Evolutionary conservation across 176 grass and related monocot species (phyloP).

Genomic region (Puya raimondii): DNA sequence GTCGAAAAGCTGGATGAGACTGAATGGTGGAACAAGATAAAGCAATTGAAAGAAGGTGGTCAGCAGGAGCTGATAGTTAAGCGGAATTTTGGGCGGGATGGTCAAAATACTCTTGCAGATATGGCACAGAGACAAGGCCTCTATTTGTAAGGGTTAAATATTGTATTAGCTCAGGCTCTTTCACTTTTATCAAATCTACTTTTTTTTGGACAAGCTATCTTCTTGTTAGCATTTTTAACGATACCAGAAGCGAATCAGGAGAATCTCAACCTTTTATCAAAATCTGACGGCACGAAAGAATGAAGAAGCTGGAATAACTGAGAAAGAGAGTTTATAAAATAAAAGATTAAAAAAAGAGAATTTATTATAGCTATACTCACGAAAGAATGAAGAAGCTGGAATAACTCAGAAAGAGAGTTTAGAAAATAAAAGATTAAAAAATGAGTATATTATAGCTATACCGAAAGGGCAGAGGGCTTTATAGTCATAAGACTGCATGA

Average conservation of each 20-base stretch:
- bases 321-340: no score
- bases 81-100: slow-evolving; percentile 79
- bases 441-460: no score
- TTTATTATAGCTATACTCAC: no score
- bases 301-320: no score
- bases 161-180: slow-evolving; percentile 7
- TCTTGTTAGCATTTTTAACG: not conserved
- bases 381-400: no score
- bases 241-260: no score
- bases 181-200: slow-evolving; percentile 6
- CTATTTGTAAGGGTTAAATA: slow-evolving; percentile 63
- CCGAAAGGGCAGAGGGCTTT: not conserved
- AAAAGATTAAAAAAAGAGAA: no score
- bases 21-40: slow-evolving; percentile 76
- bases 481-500: not conserved
- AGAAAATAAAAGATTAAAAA: no score
- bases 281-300: no score
- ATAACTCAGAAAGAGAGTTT: no score
- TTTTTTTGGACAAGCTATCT: not conserved
- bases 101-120: slow-evolving; percentile 62
- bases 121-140: slow-evolving; percentile 76
- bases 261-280: no score
- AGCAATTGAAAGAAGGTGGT: slow-evolving; percentile 66
- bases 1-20: slow-evolving; percentile 84
- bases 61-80: slow-evolving; percentile 83